Evolutionary conservation across 257 asterid genomes (phyloP), one percentile per base, ranked within the genome.

Genomic region (Lycium ferocissimum): DNA sequence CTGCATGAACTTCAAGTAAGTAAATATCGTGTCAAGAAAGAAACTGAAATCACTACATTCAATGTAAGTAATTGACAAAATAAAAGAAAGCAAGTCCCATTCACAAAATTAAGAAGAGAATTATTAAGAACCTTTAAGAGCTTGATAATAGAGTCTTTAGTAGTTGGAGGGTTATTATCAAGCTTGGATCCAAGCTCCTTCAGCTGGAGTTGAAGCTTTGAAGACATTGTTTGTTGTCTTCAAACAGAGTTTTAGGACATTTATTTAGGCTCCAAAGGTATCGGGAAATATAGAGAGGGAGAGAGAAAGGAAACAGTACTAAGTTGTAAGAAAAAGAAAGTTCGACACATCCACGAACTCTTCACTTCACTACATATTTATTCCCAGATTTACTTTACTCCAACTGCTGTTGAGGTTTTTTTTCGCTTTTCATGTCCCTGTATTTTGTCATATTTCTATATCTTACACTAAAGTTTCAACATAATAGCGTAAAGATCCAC

Each of bases 101-200:
- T 80, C 33, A 22, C 56, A 76, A 80, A 88, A 71, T 70, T 83
- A 62, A 78, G 53, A 37, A 80, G 58, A 61, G 15, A 1, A 80
- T 17, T 75, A 20, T 8, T 0, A 2, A 20, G 13, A 70, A 94
- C 99, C 98, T 93, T 93, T 84, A 95, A 72, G 81, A 95, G 94
- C 86, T 94, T 92, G 70, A 93, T 72, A 87, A 97, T 96, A 85
- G 97, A 93, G 88, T 92, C 97, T 85, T 91, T 93, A 40, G 98
- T 89, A 83, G 94, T 57, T 10, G 98, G 98, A 62, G 87, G 94
- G 6, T 4, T 0, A 20, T 51, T 85, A 85, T 89, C 93, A 88
- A 97, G 90, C 95, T 93, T 94, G 90, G 93, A 92, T 87, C 98
- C 98, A 71, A 94, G 87, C 80, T 93, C 97, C 33, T 85, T 86